Base-by-base conservation (phyloP, 1,284 basidiomycete genomes). In the Cryptococcus jaspeensis region DNA sequence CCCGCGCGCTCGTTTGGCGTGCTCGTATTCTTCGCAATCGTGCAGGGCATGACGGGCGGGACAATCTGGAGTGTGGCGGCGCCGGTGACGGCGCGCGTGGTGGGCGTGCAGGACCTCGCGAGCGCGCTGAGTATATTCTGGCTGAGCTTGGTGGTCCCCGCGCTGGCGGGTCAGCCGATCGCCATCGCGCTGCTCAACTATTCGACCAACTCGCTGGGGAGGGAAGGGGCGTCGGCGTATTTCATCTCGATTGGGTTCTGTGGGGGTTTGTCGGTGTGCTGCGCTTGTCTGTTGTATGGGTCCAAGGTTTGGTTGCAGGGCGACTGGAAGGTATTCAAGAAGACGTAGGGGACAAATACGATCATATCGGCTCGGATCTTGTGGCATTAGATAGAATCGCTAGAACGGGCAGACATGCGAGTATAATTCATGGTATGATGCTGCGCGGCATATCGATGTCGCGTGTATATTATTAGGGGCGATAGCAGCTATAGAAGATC, bases 111-210 rank as follows among this genome's bases (percentile, higher is more conserved):
- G 45, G 75, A 80, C 46, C 63, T 80, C 36, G 74, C 71, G 1
- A 73, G 70, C 6, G 78, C 78, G 1, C 60, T 80, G 15, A 68
- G 70, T n/a, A 69, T 80, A 43, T 73, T 78, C 38, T 80, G 78
- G 77, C 18, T 79, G 16, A 63, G 69, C 1, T 61, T 72, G 37
- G 71, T 74, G 6, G 46, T 72, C 0, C 74, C 77, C 0, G 71
- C 66, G 1, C 64, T 73, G 18, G 70, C 78, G 12, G 73, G 73
- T 8, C 73, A 77, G 44, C 77, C 78, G 3, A 77, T 80, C 9
- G 76, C 78, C 0, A 67, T 79, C 8, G 72, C 73, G 15, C 58
- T 80, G 15, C 64, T 76, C 22, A 63, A 78, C 22, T 75, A 78
- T 52, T 75, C 74, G 35, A 55, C 62, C 42, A 52, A 53, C 32